Evolutionary conservation across 306 rosid genomes (phyloP), one percentile per base, ranked within the genome.

Genomic region (Calophaca sinica): DNA sequence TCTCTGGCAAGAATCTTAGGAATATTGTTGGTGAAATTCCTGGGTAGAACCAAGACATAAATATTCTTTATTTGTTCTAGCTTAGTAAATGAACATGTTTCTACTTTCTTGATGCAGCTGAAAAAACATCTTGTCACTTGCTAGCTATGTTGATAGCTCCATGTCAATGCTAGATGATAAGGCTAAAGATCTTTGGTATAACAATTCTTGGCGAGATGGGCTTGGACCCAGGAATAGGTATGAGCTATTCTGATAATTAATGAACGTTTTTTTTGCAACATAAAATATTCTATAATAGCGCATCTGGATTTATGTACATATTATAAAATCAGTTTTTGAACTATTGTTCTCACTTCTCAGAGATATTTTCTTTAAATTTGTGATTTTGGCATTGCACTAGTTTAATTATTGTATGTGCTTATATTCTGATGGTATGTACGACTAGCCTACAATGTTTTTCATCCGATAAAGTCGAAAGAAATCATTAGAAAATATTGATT

Each of bases 191-290:
- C 90, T n/a, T n/a, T 51, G 96, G 96, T 50, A 83, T 94, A 67
- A 92, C 97, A 28, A 90, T 94, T 82, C 96, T 94, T 48, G 96
- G 99, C 7, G 99, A 94, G 84, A 85, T 94, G 96, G 98, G 99
- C 55, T 89, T 94, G 87, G 97, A 94, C 85, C 99, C 97, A 65
- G 99, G 99, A 68, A 87, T 94, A 82, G 99, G 99, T 92, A 87
- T 81, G 82, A 68, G 44, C 67, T 66, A 53, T 52, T 62, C 31
- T 81, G 67, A 62, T 60, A 64, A 46, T 61, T 2, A 42, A 61
- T 69, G 9, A 68, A 68, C 11, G 2, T 12, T 70, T 75, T 28
- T 54, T 50, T 2, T 28, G 53, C 53, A 76, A 63, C 28, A 65
- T 76, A 62, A 28, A 49, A 26, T 66, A 52, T 9, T 32, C 14